Base-by-base conservation (phyloP, 2,329 filamentous ascomycete genomes). In the Fusarium gaditjirri region DNA sequence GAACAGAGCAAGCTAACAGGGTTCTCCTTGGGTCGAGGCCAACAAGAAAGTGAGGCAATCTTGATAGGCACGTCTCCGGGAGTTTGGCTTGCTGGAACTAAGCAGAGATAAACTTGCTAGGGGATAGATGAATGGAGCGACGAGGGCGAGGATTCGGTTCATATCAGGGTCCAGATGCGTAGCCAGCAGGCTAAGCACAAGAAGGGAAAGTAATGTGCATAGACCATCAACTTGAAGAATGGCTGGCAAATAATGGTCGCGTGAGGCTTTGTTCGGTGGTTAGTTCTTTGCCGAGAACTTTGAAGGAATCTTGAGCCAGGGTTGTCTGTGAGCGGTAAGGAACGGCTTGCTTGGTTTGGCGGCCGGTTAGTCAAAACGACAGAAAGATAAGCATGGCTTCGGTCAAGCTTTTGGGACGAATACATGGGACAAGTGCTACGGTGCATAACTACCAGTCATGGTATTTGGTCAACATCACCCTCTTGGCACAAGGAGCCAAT, bases 361-460 rank as follows among this genome's bases (percentile, higher is more conserved):
- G 47, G 52, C 58, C 39, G 23, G 44, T 61, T 66, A 63, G 70
- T 44, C 23, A 46, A 69, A 31, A 54, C 46, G 44, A 50, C 39
- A 38, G 33, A 55, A 36, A 73, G 70, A 72, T 73, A 71, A 73
- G 70, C 70, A 63, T 59, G 63, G 42, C 67, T 70, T 73, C 66
- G 70, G 70, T 68, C 64, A 73, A 68, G 44, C 55, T 56, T 68
- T 68, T 54, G 42, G 65, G 67, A 59, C 44, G 55, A 71, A 47
- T 25, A 47, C 50, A 57, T 47, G 54, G 54, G 41, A 66, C 53
- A 59, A 68, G 56, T 62, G 29, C 33, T 66, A 66, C 43, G 36
- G 42, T 44, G 23, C 42, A 63, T 63, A 50, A 42, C 49, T 27
- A 23, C 41, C 54, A 35, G 63, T 62, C 47, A 46, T 49, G 39